Evolutionary conservation across 495 filamentous ascomycete species (phyloP).

Genomic region (Lophiotrema nucula): DNA sequence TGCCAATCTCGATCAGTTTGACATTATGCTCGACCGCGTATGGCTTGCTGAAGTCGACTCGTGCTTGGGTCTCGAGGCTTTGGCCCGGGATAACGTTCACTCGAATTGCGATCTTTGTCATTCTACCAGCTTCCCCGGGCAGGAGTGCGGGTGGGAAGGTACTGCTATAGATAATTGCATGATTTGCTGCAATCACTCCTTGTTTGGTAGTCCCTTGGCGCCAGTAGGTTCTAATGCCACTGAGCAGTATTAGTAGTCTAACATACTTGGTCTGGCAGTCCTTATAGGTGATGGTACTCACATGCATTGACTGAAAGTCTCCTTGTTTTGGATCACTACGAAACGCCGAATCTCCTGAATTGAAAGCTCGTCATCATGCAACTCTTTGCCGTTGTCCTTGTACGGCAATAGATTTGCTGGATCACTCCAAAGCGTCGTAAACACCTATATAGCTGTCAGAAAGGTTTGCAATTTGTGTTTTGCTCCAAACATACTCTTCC

Average conservation of each 20-base stretch:
- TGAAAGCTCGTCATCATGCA: background rate
- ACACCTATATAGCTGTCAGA: background rate
- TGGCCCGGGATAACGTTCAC: conserved; percentile 7
- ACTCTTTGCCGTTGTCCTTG: background rate
- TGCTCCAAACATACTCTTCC: background rate
- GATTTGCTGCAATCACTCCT: background rate
- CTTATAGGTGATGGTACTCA: too few species aligned
- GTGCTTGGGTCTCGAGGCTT: conserved; percentile 42
- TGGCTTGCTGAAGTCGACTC: conserved; percentile 51
- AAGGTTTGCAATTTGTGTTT: too few species aligned
- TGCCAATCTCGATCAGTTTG: conserved; percentile 40
- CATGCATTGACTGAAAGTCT: background rate
- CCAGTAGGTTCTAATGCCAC: background rate
- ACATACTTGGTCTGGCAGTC: too few species aligned
- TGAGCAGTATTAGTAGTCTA: too few species aligned
- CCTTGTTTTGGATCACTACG: background rate
- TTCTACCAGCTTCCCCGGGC: conserved; percentile 5
- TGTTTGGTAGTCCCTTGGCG: background rate
- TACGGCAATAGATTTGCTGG: background rate
- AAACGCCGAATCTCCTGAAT: background rate
- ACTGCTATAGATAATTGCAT: background rate
- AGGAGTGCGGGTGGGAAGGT: conserved; percentile 7
- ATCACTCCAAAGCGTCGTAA: background rate
- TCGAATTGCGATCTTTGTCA: conserved; percentile 23
- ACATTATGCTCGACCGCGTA: conserved; percentile 41